Conservation (phyloP, 768 basidiomycete species). For the Boletus vinaceobasis region DNA sequence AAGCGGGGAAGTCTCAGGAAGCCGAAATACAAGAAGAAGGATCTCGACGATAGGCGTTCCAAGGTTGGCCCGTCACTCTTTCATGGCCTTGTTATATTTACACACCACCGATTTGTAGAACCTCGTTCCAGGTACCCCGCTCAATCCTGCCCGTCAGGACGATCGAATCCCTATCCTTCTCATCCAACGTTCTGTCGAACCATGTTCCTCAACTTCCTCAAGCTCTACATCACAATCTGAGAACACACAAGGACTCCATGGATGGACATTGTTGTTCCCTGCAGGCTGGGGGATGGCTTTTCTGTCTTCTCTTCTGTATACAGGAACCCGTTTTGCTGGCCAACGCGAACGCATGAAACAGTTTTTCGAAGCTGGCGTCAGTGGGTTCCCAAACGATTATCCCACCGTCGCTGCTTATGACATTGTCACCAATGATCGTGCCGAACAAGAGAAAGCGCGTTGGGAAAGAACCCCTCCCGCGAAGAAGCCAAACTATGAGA, state of each 20-base stretch:
- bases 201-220: constrained; percentile 15
- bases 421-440: constrained; percentile 46
- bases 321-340: constrained; percentile 82
- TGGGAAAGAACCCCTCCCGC: constrained; percentile 88
- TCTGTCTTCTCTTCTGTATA: constrained; percentile 74
- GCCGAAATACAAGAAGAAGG: constrained; percentile 75
- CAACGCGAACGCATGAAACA: constrained; percentile 81
- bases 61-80: constrained; percentile 43
- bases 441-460: constrained; percentile 46
- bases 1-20: constrained; percentile 49
- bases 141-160: constrained; percentile 69
- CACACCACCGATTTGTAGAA: constrained; percentile 43
- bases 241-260: constrained; percentile 53
- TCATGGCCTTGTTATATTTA: background rate
- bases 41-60: constrained; percentile 78
- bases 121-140: constrained; percentile 70
- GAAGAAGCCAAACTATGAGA: constrained; percentile 72
- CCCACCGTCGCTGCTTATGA: constrained; percentile 56
- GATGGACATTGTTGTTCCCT: constrained; percentile 86
- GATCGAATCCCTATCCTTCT: constrained; percentile 82
- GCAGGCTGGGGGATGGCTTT: constrained; percentile 91
- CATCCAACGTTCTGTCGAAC: constrained; percentile 70
- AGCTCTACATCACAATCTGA: constrained; percentile 21
- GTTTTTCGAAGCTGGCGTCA: constrained; percentile 71
- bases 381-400: constrained; percentile 82